A percentile compares a stretch with the other conserved stretches of the same genome.
These are phyloP conservation scores for Glonium stellatum DNA, from an alignment of 495 filamentous ascomycete genomes.

Conservation along the genomic window DNA sequence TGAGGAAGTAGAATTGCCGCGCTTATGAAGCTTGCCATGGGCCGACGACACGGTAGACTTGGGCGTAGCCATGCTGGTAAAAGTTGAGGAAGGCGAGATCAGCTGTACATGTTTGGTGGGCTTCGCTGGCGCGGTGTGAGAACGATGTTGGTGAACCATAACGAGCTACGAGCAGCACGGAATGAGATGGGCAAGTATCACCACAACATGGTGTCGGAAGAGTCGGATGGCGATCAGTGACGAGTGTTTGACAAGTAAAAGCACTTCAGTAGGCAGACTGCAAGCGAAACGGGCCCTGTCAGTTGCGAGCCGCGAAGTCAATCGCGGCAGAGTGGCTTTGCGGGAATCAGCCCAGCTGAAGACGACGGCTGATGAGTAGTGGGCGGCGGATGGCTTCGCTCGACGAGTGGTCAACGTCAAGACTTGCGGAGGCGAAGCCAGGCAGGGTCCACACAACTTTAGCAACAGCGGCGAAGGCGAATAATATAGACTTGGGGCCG, in stretches of 20 bases:
- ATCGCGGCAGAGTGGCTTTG: background rate
- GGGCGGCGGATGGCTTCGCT: too few relatives aligned
- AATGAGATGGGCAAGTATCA: background rate
- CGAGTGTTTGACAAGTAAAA: background rate
- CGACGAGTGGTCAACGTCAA: background rate
- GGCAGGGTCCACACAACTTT: background rate
- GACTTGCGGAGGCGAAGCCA: background rate
- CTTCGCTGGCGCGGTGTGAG: background rate
- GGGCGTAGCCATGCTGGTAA: constrained; percentile 14
- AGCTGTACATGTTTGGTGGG: background rate
- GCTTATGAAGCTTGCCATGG: constrained; percentile 37
- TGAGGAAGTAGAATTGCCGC: constrained; percentile 33
- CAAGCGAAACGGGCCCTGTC: background rate
- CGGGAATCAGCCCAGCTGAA: background rate
- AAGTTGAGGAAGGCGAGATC: background rate
- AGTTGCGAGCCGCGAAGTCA: background rate
- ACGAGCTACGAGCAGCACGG: background rate
- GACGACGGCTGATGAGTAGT: background rate
- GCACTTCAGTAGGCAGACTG: background rate
- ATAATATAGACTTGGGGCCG: background rate
- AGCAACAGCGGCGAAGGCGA: background rate
- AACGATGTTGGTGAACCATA: constrained; percentile 4
- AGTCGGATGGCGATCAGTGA: background rate
- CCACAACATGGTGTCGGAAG: background rate
- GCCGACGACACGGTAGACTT: constrained; percentile 12